Base-by-base conservation (phyloP, 495 filamentous ascomycete species). In the Penicillium antarcticum region DNA sequence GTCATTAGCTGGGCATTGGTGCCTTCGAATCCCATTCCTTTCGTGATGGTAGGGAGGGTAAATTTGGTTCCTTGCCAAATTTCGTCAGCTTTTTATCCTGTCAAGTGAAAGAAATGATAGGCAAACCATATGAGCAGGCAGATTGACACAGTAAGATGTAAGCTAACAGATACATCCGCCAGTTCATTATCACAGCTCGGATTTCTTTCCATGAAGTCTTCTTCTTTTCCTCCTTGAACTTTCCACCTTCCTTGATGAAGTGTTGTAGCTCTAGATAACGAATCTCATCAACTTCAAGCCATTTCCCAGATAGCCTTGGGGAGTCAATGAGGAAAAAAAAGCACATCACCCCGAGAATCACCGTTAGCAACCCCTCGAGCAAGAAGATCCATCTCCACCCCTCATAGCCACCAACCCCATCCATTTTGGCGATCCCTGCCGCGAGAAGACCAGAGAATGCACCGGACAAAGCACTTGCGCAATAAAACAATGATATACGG, bases 301-400 rank as follows among this genome's bases (percentile, higher is more conserved):
- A 69, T 3, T 46, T 49, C 1, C 8, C 31, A 1, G 66, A 64
- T 2, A 58, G 19, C 0, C 9, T 9, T 0, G 66, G 66, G 2
- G 66, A 55, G 21, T 69, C 63, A 10, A 69, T 62, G 3, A 69
- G 54, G 0, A 63, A 26, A 35, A 83, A 86, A 68, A 80, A 88
- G 21, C 80, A 77, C 3, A 70, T 14, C 9, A 78, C 43, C 3
- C 83, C 85, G 1, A 88, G 69, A 5, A 83, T 10, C 1, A 88
- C 69, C 4, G 65, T 82, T 4, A 77, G 75, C 4, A 76, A 71
- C n/a, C 84, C 78, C 40, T 86, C 83, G 4, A 86, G 72, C 17
- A 86, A 77, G 57, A 86, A 85, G 37, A 90, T 88, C 87, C 86
- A 89, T 9, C 82, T 73, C 87, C 87, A 89, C 9, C 86, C 86